Evolutionary conservation across 1,284 basidiomycete species (phyloP).

Genomic region (Amylostereum areolatum): DNA sequence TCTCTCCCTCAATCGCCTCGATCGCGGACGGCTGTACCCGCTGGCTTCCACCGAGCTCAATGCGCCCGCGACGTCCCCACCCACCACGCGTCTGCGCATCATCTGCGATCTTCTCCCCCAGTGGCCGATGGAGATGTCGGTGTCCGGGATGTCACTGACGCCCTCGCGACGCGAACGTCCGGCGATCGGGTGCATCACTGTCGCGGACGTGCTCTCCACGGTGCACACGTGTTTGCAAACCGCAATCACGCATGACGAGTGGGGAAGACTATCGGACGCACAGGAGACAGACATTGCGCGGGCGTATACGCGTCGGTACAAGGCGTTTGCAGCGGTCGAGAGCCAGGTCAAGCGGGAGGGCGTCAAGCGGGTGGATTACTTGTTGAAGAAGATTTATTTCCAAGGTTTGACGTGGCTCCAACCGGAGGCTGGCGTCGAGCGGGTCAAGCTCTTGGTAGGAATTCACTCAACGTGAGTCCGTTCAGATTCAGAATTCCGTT

Average conservation of each 20-base stretch:
- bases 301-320: constrained; percentile 52
- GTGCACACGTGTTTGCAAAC: constrained; percentile 47
- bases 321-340: constrained; percentile 30
- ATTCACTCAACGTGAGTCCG: constrained; percentile 8
- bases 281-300: constrained; percentile 40
- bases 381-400: constrained; percentile 46
- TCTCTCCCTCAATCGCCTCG: constrained; percentile 38
- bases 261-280: constrained; percentile 35
- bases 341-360: constrained; percentile 9
- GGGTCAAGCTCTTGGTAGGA: constrained; percentile 32
- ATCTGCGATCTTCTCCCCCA: constrained; percentile 48
- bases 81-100: constrained; percentile 50
- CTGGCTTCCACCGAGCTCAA: constrained; percentile 39
- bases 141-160: constrained; percentile 21
- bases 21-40: constrained; percentile 28
- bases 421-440: constrained; percentile 30
- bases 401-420: constrained; percentile 42
- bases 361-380: constrained; percentile 54
- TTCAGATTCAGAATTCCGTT: background rate
- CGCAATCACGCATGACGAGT: constrained; percentile 52
- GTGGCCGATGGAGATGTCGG: constrained; percentile 52
- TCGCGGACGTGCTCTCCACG: constrained; percentile 51
- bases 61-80: constrained; percentile 52
- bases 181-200: constrained; percentile 36
- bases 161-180: constrained; percentile 17